Evolutionary conservation across 805 yeast species (phyloP), one percentile per base, ranked within the genome.

Genomic region (Wickerhamomyces xylosicus): DNA sequence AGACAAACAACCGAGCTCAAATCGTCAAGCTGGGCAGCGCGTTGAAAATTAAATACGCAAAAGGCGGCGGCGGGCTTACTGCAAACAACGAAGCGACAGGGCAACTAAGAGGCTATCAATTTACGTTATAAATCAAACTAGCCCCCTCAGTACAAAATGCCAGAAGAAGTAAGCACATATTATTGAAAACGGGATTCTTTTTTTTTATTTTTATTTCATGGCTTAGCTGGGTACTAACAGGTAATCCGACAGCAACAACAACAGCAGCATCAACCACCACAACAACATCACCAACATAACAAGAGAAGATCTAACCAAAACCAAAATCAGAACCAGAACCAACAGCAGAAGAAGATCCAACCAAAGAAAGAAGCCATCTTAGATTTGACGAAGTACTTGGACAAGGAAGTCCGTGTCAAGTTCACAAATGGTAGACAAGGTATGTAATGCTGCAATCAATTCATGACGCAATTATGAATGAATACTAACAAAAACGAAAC

Each of bases 321-420:
- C 40, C 41, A 46, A 43, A 39, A 43, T 36, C 31, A 46, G 38
- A 40, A 40, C 37, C 41, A 37, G 35, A 40, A 58, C 38, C 39
- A 44, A 28, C 35, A 25, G 5, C 63, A 47, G 57, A 67, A 47
- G 86, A 79, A 48, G 77, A 86, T 45, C 17, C 54, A 49, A 13
- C 97, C 97, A 29, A 84, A 83, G 65, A 82, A 86, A 61, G 96
- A 89, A 46, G 94, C 95, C 18, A 85, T 89, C 43, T 66, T 86
- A 40, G 87, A 89, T 57, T 66, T 92, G 43, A 74, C 79, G 45
- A 81, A 77, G 53, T 85, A 83, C 57, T 74, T 75, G 50, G 94
- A 85, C 56, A 69, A 80, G 48, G 59, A 69, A 47, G 76, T 90
- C 32, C 71, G 79, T 50, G 90, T 89, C 39, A 79, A 83, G 50